These are phyloP conservation scores for Rugosomyces carneus DNA, from an alignment of 1,284 basidiomycete genomes.

Conservation along the genomic window DNA sequence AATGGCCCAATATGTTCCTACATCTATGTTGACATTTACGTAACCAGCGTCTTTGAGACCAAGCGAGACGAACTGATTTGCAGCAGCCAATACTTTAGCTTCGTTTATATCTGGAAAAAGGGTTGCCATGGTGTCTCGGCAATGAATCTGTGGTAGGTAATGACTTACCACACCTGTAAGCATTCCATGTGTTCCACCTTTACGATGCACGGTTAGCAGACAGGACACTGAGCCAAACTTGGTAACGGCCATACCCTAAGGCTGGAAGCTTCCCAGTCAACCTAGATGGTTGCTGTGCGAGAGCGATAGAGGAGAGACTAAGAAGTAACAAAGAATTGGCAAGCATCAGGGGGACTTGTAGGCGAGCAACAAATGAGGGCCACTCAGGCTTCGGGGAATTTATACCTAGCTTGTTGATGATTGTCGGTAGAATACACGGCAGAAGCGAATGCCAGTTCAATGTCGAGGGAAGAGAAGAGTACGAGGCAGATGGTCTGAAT, in stretches of 20 bases:
- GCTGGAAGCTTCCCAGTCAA: constrained; percentile 29
- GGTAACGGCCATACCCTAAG: constrained; percentile 21
- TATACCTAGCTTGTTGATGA: background rate
- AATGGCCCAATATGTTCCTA: constrained; percentile 17
- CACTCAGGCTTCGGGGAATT: background rate
- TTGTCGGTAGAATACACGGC: background rate
- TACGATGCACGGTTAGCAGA: background rate
- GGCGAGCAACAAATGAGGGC: no score
- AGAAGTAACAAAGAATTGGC: constrained; percentile 7
- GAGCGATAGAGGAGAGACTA: constrained; percentile 7
- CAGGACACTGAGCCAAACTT: background rate
- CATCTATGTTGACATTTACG: constrained; percentile 51
- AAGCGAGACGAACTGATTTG: constrained; percentile 39
- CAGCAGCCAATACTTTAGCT: constrained; percentile 40
- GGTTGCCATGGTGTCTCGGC: background rate
- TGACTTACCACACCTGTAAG: constrained; percentile 38
- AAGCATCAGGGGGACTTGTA: constrained; percentile 9
- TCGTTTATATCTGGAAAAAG: constrained; percentile 36
- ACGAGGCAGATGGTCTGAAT: background rate
- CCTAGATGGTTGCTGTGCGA: constrained; percentile 23
- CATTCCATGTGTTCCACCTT: constrained; percentile 54
- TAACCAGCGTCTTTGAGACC: constrained; percentile 47
- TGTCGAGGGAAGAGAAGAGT: background rate
- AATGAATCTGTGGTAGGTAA: no score
- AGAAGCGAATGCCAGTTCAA: background rate